Base-by-base conservation (phyloP, 148 eudicot genomes). In the Cornus florida region DNA sequence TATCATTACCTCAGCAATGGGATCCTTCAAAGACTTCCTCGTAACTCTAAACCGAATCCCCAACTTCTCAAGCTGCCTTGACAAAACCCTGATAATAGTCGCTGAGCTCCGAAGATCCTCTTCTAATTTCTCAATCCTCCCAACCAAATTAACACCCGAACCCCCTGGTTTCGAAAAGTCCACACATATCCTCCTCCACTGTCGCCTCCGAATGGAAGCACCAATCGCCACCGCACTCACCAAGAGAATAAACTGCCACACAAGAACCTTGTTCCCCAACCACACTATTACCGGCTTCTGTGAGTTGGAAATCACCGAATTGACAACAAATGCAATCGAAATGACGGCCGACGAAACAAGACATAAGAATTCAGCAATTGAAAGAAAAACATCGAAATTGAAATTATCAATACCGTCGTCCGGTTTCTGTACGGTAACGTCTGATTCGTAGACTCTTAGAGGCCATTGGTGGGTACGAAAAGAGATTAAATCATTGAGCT, bases 21-120 rank as follows among this genome's bases (percentile, higher is more conserved):
- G 98, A 16, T 92, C 94, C 79, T 91, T 94, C 82, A 94, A 71
- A 69, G 95, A 23, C 76, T 88, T 92, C 88, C 93, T 86, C 7
- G 89, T 85, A 70, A 94, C 92, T 78, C 98, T 85, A 84, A 96
- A 92, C 83, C 99, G 89, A 86, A 91, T 83, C 78, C 99, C 99
- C 73, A 96, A 81, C 81, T 96, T 96, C 90, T 92, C 99, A 80
- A 96, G 87, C 86, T 92, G 98, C 86, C 95, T 91, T 22, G 97
- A 90, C 79, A 93, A 39, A 81, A 90, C 88, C 87, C 88, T 79
- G 64, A 92, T 79, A 28, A 96, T 79, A 0, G 86, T 84, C 7
- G 85, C 86, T 7, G 89, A 86, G 77, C 88, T 91, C 65, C 78
- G 83, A 72, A 94, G 81, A 81, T 89, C 97, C 82, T 88, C 98